These are phyloP conservation scores for Fusarium verrucosum DNA, from an alignment of 2,329 filamentous ascomycete species.

Conservation along the genomic window DNA sequence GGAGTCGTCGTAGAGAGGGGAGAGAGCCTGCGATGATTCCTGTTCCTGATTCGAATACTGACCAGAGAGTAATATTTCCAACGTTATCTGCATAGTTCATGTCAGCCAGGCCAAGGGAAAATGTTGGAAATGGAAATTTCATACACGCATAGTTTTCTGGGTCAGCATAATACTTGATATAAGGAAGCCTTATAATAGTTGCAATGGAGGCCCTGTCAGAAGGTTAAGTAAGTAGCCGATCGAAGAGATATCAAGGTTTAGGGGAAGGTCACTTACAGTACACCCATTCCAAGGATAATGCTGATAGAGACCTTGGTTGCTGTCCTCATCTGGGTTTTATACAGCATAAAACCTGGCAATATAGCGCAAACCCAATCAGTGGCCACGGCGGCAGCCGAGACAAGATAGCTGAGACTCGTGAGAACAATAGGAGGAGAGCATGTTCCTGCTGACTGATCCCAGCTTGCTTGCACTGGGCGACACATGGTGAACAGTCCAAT, in stretches of 20 bases:
- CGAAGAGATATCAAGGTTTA: no score
- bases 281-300: conserved; percentile 18
- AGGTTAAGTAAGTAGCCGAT: not conserved
- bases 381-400: conserved; percentile 5
- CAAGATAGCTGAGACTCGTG: conserved; percentile 18
- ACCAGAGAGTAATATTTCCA: conserved; percentile 4
- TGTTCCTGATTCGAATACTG: conserved; percentile 1
- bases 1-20: not conserved
- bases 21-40: conserved; percentile 6
- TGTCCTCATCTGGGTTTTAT: conserved; percentile 16
- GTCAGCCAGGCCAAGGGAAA: not conserved
- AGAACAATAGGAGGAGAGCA: conserved; percentile 5
- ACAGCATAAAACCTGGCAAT: conserved; percentile 20
- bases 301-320: conserved; percentile 15
- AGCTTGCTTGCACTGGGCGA: conserved; percentile 2
- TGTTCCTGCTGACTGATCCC: not conserved
- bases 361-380: conserved; percentile 24
- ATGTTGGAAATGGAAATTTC: not conserved
- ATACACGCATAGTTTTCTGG: not conserved
- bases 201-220: conserved; percentile 1
- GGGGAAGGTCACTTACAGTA: conserved; percentile 4
- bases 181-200: conserved; percentile 7
- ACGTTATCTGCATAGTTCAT: not conserved
- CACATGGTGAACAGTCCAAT: conserved; percentile 14
- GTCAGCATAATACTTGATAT: not conserved